A percentile compares a stretch with the other conserved stretches of the same genome.
phyloP scores from a whole-genome alignment of 495 filamentous ascomycete genomes.

The Penicillium cataractarum region DNA sequence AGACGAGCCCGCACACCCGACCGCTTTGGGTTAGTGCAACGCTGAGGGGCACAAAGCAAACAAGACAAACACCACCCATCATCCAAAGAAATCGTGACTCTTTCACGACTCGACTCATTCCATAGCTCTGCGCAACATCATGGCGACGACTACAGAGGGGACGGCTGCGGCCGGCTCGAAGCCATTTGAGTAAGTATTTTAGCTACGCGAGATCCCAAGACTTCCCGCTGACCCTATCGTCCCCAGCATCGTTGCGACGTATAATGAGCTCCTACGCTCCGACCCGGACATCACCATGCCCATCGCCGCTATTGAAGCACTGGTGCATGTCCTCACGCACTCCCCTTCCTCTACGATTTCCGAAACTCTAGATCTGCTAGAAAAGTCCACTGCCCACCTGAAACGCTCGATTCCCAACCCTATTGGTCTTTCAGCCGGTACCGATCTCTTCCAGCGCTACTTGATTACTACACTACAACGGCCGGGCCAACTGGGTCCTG shows the following conservation, averaged over 20 bases:
- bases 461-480: constrained; percentile 72
- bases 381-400: constrained; percentile 70
- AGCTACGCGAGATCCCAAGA: not conserved
- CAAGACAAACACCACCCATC: constrained; percentile 41
- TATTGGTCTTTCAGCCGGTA: constrained; percentile 86
- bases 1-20: constrained; percentile 35
- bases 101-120: constrained; percentile 26
- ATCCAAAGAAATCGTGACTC: constrained; percentile 35
- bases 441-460: constrained; percentile 94
- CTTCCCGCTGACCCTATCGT: constrained; percentile 21
- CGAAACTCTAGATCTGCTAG: constrained; percentile 86
- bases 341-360: constrained; percentile 82
- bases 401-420: constrained; percentile 80
- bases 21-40: constrained; percentile 40
- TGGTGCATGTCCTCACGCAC: constrained; percentile 79
- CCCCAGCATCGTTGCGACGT: constrained; percentile 61
- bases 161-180: constrained; percentile 33
- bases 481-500: constrained; percentile 54
- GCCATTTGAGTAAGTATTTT: constrained; percentile 48
- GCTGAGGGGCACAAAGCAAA: constrained; percentile 46
- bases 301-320: constrained; percentile 90
- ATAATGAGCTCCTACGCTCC: constrained; percentile 59
- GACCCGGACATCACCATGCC: constrained; percentile 93
- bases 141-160: constrained; percentile 38
- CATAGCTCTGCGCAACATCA: constrained; percentile 24